Evolutionary conservation across 1,284 basidiomycete species (phyloP), one percentile per base, ranked within the genome.

Genomic region (Apiotrichum domesticum): DNA sequence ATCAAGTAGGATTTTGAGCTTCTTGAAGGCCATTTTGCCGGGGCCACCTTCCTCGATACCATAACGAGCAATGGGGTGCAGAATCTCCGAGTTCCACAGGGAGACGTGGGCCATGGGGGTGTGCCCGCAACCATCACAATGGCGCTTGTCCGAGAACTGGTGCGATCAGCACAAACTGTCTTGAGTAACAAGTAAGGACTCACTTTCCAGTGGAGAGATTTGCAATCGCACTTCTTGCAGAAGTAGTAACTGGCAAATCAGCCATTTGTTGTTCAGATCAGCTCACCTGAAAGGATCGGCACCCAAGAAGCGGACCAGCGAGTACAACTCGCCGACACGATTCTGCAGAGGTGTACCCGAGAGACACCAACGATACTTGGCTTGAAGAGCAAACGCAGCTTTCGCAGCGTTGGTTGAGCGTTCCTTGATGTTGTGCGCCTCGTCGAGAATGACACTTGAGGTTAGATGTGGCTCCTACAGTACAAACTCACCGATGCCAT

Each of bases 381-480:
- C 85, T 65, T 87, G 77, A 4, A 98, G 80, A 52, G 92, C 89
- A 71, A 98, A 99, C 0, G 92, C 84, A 9, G 91, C 93, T 75
- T 97, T 98, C 2, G 96, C 94, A 0, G 95, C 98, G 71, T 97
- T 98, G 1, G 92, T 95, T 1, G 85, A 79, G 13, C 96, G 84
- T 72, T 98, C 95, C 73, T 94, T 95, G 79, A 96, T 98, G 72
- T 96, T 97, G 76, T 99, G 96, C 6, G 95, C 95, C 78, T 98
- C 96, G 68, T 98, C 96, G 44, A 98, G 84, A 13, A 68, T 60
- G 21, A 66, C 71, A 46, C 29, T 32, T 32, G 7, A 13, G 6
- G 21, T 46, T 41, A 63, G 35, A 76, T 82, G 35, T 61, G 85
- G 85, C 33, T 14, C 87, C 80, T 57, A 88, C 82, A 59, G 91